Base-by-base conservation (phyloP, 1,284 basidiomycete species). In the Sutorius eximius region DNA sequence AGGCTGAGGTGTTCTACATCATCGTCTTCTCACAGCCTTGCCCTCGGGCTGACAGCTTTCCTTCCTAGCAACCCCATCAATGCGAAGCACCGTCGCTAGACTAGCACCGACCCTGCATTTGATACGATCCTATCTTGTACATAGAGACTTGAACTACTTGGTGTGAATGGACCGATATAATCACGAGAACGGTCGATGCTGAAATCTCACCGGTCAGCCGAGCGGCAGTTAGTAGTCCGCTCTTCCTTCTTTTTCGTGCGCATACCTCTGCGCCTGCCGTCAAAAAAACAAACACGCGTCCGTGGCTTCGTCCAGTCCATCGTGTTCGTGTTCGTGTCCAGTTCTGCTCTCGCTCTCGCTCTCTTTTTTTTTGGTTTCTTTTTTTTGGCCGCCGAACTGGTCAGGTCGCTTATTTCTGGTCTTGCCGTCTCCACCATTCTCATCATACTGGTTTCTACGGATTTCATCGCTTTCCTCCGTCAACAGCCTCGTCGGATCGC, bases 1-100 rank as follows among this genome's bases (percentile, higher is more conserved):
- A 91, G 89, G 80, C 88, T 88, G 88, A 91, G 85, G 81, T 65
- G 68, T 70, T 66, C 51, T 40, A 48, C 53, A 29, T 16, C 33
- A 15, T 15, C 13, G 34, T 15, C 32, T 18, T 24, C 3, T 2
- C 18, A 30, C 16, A 29, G 30, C 50, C 9, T 38, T n/a, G 33
- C 18, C 45, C 15, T 32, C 15, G 30, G 5, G 32, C 53, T 64
- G 29, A 57, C 45, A 1, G 20, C 15, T 43, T 40, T 50, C 11
- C n/a, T 29, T 38, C 18, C 16, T n/a, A 61, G 61, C 29, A 13
- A 33, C 15, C 45, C 22, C 22, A 27, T 24, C 51, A 34, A 33
- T 5, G 49, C 48, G 10, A 12, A 51, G 18, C 16, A 13, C 38
- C 3, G 15, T 27, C 24, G 24, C 16, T 13, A 5, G 29, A 16